A percentile compares a stretch with the other conserved stretches of the same genome.
phyloP scores from a whole-genome alignment of 495 filamentous ascomycete genomes.

The Hypomontagnella submonticulosa region DNA sequence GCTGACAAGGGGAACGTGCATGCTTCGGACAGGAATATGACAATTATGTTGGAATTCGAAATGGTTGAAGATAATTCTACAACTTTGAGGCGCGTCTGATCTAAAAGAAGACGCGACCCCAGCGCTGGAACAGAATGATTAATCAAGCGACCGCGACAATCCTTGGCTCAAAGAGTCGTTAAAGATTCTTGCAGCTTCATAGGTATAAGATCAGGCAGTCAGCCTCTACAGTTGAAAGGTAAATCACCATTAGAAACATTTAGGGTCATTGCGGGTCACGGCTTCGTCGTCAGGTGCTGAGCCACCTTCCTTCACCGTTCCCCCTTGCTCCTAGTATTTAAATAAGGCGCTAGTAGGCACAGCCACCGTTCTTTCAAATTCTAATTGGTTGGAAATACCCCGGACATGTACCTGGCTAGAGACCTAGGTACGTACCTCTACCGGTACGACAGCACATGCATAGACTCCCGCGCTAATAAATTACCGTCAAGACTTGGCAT shows the following conservation, averaged over 20 bases:
- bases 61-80: background rate
- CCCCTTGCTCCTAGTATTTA: slow-evolving; percentile 2
- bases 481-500: slow-evolving; percentile 36
- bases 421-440: slow-evolving; percentile 31
- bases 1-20: slow-evolving; percentile 27
- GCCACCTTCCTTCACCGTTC: slow-evolving; percentile 21
- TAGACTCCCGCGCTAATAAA: slow-evolving; percentile 17
- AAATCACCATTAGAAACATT: slow-evolving; percentile 10
- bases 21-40: background rate
- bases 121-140: slow-evolving; percentile 3
- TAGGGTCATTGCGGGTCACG: background rate
- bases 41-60: background rate
- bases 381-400: slow-evolving; percentile 10
- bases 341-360: background rate
- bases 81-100: slow-evolving; percentile 1
- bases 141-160: background rate
- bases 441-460: slow-evolving; percentile 36
- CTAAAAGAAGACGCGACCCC: slow-evolving; percentile 3
- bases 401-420: background rate
- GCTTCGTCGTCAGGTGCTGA: slow-evolving; percentile 26
- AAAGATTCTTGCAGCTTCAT: slow-evolving; percentile 15
- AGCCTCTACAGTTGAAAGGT: slow-evolving; percentile 6
- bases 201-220: slow-evolving; percentile 12
- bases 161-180: slow-evolving; percentile 13
- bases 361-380: background rate